Conservation (phyloP, 129 eudicot genomes). For the Calendula officinalis region DNA sequence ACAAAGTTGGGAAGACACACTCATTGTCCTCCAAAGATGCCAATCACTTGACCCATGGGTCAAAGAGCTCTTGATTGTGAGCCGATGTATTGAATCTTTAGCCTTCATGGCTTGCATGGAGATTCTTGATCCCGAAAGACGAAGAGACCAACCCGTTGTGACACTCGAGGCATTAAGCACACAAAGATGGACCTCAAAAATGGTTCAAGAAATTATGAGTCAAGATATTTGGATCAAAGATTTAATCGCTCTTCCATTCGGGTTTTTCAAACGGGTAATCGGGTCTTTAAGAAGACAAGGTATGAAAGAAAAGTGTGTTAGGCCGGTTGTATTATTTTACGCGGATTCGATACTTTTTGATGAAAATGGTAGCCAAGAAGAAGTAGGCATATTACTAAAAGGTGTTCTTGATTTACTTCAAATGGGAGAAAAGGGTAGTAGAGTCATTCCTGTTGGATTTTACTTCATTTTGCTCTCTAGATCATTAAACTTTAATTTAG, state of each 20-base stretch:
- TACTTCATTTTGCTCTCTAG: slow-evolving; percentile 66
- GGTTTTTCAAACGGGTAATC: slow-evolving; percentile 72
- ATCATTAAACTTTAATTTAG: slow-evolving; percentile 48
- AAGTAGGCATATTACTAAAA: slow-evolving; percentile 29
- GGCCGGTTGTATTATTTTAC: slow-evolving; percentile 75
- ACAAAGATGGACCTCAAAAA: slow-evolving; percentile 55
- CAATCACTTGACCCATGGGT: slow-evolving; percentile 73
- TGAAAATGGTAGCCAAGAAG: slow-evolving; percentile 21
- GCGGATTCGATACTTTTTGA: slow-evolving; percentile 51
- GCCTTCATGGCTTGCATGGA: slow-evolving; percentile 99
- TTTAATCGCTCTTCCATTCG: slow-evolving; percentile 72
- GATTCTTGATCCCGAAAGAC: slow-evolving; percentile 94
- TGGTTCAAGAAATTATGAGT: slow-evolving; percentile 44
- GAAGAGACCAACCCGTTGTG: slow-evolving; percentile 63
- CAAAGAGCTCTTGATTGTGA: slow-evolving; percentile 84
- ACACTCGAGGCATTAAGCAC: slow-evolving; percentile 56
- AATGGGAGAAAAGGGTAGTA: slow-evolving; percentile 52
- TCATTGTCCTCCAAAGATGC: slow-evolving; percentile 75
- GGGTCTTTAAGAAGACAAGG: slow-evolving; percentile 89
- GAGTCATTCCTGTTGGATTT: slow-evolving; percentile 75
- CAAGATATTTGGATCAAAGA: slow-evolving; percentile 84
- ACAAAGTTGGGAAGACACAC: slow-evolving; percentile 88
- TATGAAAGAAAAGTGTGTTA: slow-evolving; percentile 87
- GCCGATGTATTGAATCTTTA: slow-evolving; percentile 88
- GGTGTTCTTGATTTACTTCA: slow-evolving; percentile 74